Evolutionary conservation across 495 filamentous ascomycete genomes (phyloP), one percentile per base, ranked within the genome.

Genomic region (Evernia prunastri): DNA sequence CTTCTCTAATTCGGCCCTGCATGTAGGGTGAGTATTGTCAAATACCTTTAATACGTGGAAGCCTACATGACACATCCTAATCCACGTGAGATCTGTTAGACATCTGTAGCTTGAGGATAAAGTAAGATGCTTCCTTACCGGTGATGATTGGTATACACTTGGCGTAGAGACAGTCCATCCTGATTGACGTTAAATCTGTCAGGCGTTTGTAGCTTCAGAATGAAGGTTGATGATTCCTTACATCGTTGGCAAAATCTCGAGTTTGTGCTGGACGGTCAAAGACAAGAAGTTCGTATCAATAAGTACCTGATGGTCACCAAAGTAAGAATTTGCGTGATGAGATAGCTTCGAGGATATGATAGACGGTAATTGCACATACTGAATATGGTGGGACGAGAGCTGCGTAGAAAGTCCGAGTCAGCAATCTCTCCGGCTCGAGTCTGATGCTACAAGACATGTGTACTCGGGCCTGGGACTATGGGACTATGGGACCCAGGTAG

Each of bases 271-370:
- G 35, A 97, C 91, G 7, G 91, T 92, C 73, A 95, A 91, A 45
- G 86, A 89, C 59, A 97, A 83, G 72, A 98, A 98, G 74, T 97
- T 97, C 76, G 92, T 96, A 76, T 96, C 91, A 66, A 88, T 81
- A 35, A 63, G 61, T 0, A 63, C 27, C 15, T 54, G n/a, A 17
- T 20, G 20, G 15, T n/a, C 13, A 10, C 33, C 7, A 33, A 6
- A 9, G 17, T 33, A 8, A 54, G 51, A 33, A 33, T 20, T n/a
- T 54, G 27, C 6, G n/a, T 31, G 13, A 33, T 18, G 29, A 20
- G 13, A 54, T 3, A 31, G 4, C 33, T 13, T 33, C 23, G 27
- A 43, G 27, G 29, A 20, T 31, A 4, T 20, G 27, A 20, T 33
- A 35, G 49, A 31, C 1, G 18, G 18, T 4, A 18, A 54, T 1